A percentile compares a stretch with the other conserved stretches of the same genome.
phyloP scores from a whole-genome alignment of 352 stramenopile species.

The Thalassiosira mediterranea region DNA sequence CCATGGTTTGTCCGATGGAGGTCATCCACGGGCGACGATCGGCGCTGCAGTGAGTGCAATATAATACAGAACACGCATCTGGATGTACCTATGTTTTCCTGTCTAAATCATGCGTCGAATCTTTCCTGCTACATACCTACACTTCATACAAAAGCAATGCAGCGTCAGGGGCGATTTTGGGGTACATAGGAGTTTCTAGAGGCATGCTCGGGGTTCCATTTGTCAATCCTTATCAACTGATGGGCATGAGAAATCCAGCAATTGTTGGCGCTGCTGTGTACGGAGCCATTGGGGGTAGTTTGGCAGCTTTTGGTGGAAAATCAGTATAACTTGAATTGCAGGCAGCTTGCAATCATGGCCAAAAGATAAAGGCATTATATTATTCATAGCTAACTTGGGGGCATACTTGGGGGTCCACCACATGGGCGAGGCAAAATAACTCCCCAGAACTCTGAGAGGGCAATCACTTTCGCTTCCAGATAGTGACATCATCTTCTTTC shows the following conservation, averaged over 20 bases:
- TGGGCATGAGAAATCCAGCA: slow-evolving; percentile 28
- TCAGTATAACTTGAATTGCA: slow-evolving; percentile 29
- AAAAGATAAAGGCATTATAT: too few relatives aligned
- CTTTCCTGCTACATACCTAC: too few relatives aligned
- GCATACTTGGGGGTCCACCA: too few relatives aligned
- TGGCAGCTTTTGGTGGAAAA: slow-evolving; percentile 56
- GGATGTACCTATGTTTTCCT: too few relatives aligned
- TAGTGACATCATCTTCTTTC: slow-evolving; percentile 60
- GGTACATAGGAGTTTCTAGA: slow-evolving; percentile 57
- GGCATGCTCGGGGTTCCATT: slow-evolving; percentile 60
- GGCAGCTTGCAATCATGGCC: too few relatives aligned
- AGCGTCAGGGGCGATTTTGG: slow-evolving; percentile 44
- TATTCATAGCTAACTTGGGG: too few relatives aligned
- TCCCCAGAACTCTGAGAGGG: background rate
- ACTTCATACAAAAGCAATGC: too few relatives aligned
- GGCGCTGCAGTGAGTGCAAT: slow-evolving; percentile 24
- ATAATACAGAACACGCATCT: too few relatives aligned
- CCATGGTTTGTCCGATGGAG: slow-evolving; percentile 69
- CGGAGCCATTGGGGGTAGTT: slow-evolving; percentile 43
- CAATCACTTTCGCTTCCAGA: slow-evolving; percentile 48
- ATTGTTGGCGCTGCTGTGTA: slow-evolving; percentile 55
- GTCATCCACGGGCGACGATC: slow-evolving; percentile 41
- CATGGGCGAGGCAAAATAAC: too few relatives aligned
- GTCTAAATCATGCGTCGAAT: too few relatives aligned
- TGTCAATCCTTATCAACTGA: slow-evolving; percentile 45